Conservation (phyloP, 495 filamentous ascomycete species). For the Xylaria curta region DNA sequence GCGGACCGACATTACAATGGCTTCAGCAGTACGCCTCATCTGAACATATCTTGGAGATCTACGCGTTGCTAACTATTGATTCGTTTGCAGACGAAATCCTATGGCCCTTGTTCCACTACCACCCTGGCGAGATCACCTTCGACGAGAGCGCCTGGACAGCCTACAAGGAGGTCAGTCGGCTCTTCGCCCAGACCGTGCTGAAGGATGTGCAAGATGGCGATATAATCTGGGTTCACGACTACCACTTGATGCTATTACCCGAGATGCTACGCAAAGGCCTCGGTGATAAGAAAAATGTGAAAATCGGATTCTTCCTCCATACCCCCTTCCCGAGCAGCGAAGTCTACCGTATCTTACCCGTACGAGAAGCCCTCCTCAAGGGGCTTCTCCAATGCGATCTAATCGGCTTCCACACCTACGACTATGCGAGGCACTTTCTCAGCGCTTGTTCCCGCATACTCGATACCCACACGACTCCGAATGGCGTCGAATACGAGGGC, state of each 20-base stretch:
- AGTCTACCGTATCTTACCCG: conserved; percentile 88
- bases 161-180: conserved; percentile 82
- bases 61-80: not conserved
- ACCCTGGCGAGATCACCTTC: conserved; percentile 90
- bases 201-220: conserved; percentile 77
- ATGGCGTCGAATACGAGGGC: conserved; percentile 78
- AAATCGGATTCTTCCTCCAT: conserved; percentile 94
- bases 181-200: conserved; percentile 82
- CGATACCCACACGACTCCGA: conserved; percentile 78
- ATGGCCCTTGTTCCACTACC: conserved; percentile 97
- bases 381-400: conserved; percentile 86
- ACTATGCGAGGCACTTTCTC: conserved; percentile 89
- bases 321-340: conserved; percentile 94
- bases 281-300: conserved; percentile 75
- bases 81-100: conserved; percentile 77
- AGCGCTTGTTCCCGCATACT: conserved; percentile 84
- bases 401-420: conserved; percentile 94
- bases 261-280: conserved; percentile 81
- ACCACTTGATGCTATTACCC: conserved; percentile 92
- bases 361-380: conserved; percentile 78
- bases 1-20: conserved; percentile 86
- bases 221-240: conserved; percentile 95
- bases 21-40: conserved; percentile 68
- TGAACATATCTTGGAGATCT: no score
- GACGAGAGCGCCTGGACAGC: conserved; percentile 86